phyloP scores from a whole-genome alignment of 352 stramenopile species.

The Pythium vanterpoolii region DNA sequence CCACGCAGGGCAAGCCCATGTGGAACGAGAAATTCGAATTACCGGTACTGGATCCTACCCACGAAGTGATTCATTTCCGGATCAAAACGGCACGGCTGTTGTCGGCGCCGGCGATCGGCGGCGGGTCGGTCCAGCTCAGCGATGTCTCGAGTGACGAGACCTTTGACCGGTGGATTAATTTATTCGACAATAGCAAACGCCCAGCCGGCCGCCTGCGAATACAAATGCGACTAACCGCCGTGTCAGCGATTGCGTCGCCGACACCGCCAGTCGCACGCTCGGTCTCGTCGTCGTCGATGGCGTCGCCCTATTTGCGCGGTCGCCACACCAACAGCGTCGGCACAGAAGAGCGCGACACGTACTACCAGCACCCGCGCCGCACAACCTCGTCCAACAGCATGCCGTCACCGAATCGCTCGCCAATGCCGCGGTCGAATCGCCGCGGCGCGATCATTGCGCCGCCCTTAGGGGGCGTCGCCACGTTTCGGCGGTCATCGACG shows the following conservation, averaged over 20 bases:
- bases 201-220: conserved; percentile 57
- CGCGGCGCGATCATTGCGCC: conserved; percentile 13
- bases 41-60: conserved; percentile 34
- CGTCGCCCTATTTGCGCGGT: background rate
- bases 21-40: conserved; percentile 85
- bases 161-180: conserved; percentile 56
- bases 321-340: background rate
- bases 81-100: conserved; percentile 72
- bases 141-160: conserved; percentile 44
- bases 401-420: background rate
- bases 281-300: background rate
- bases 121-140: conserved; percentile 42
- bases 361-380: conserved; percentile 14
- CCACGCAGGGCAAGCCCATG: conserved; percentile 36
- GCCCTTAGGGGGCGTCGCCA: conserved; percentile 1
- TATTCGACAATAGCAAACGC: conserved; percentile 45
- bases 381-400: conserved; percentile 1
- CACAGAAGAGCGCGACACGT: conserved; percentile 5
- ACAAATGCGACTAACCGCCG: conserved; percentile 49
- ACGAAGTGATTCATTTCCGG: conserved; percentile 64
- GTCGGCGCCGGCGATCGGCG: conserved; percentile 51
- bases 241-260: background rate
- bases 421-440: conserved; percentile 2
- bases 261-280: background rate
- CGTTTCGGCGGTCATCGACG: conserved; percentile 10